A percentile compares a stretch with the other conserved stretches of the same genome.
phyloP scores from a whole-genome alignment of 1,139 yeast genomes.

The Kodamaea plutei region DNA sequence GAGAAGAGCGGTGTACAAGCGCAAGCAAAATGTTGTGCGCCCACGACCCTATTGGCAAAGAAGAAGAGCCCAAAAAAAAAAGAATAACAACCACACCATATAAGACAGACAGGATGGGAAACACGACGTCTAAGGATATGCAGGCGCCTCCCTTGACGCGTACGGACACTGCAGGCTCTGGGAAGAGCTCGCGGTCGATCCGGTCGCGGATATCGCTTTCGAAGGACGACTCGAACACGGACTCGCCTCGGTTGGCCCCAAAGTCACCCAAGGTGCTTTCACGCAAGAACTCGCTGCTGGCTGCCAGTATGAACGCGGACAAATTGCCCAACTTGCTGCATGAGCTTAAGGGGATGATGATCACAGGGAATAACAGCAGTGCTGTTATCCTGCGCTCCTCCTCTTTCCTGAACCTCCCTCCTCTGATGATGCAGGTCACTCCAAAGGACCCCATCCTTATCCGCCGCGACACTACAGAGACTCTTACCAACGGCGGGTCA shows the following conservation, averaged over 20 bases:
- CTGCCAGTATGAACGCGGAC: slow-evolving; percentile 10
- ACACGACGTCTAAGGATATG: slow-evolving; percentile 34
- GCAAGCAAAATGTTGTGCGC: too few relatives aligned
- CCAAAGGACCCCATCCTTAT: slow-evolving; percentile 67
- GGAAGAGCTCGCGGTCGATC: slow-evolving; percentile 47
- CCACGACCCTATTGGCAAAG: too few relatives aligned
- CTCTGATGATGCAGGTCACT: slow-evolving; percentile 63
- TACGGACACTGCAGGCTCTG: slow-evolving; percentile 51
- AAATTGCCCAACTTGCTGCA: slow-evolving; percentile 9
- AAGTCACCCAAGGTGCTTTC: slow-evolving; percentile 35
- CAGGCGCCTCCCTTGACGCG: slow-evolving; percentile 46
- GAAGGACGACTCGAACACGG: slow-evolving; percentile 21
- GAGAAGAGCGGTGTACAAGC: too few relatives aligned
- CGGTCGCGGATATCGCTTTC: slow-evolving; percentile 39
- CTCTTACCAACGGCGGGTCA: slow-evolving; percentile 2
- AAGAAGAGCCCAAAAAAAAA: too few relatives aligned
- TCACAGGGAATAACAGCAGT: slow-evolving; percentile 3
- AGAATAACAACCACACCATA: not conserved
- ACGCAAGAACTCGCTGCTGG: slow-evolving; percentile 33
- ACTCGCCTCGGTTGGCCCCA: slow-evolving; percentile 18
- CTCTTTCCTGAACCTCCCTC: slow-evolving; percentile 42
- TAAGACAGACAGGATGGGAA: slow-evolving; percentile 44
- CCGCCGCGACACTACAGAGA: slow-evolving; percentile 37
- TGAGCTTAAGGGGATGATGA: slow-evolving; percentile 5
- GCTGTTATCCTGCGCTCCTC: slow-evolving; percentile 6